A percentile compares a stretch with the other conserved stretches of the same genome.
Conservation (phyloP, 495 filamentous ascomycete genomes). For the Tuber umbilicatum region DNA sequence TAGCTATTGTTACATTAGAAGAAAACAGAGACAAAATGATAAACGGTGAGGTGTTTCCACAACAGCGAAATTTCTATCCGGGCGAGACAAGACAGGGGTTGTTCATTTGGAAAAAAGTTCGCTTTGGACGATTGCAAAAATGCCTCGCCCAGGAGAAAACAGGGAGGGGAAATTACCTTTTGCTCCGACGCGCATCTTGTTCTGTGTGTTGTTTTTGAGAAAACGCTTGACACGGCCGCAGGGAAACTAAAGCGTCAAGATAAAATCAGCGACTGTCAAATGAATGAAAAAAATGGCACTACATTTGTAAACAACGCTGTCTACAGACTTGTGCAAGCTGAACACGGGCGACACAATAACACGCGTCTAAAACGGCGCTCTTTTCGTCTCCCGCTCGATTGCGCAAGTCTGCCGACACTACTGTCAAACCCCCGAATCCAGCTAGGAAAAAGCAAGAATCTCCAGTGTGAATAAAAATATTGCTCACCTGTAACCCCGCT, state of each 20-base stretch:
- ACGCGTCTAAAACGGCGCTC: constrained; percentile 27
- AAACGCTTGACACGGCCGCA: constrained; percentile 99
- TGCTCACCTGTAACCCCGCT: constrained; percentile 94
- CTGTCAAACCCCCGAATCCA: constrained; percentile 9
- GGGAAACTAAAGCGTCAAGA: constrained; percentile 63
- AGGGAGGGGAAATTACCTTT: constrained; percentile 55
- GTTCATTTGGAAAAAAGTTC: neutral
- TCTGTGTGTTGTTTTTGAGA: constrained; percentile 97
- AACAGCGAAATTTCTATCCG: neutral
- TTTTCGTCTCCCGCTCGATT: constrained; percentile 5
- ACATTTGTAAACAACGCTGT: constrained; percentile 12
- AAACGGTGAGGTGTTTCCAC: neutral
- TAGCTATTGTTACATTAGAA: constrained; percentile 9
- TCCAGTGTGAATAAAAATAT: constrained; percentile 30
- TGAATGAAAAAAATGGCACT: constrained; percentile 5
- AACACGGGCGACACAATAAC: constrained; percentile 11
- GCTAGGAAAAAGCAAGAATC: constrained; percentile 26
- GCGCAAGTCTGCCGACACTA: constrained; percentile 2
- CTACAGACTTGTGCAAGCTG: constrained; percentile 12
- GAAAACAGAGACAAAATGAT: neutral
- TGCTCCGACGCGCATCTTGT: constrained; percentile 99
- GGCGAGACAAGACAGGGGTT: neutral
- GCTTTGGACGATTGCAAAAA: neutral
- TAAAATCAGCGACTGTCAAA: constrained; percentile 41
- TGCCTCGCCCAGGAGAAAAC: neutral